These are phyloP conservation scores for Populus hybrid DNA, from an alignment of 441 rosid species.

Conservation along the genomic window DNA sequence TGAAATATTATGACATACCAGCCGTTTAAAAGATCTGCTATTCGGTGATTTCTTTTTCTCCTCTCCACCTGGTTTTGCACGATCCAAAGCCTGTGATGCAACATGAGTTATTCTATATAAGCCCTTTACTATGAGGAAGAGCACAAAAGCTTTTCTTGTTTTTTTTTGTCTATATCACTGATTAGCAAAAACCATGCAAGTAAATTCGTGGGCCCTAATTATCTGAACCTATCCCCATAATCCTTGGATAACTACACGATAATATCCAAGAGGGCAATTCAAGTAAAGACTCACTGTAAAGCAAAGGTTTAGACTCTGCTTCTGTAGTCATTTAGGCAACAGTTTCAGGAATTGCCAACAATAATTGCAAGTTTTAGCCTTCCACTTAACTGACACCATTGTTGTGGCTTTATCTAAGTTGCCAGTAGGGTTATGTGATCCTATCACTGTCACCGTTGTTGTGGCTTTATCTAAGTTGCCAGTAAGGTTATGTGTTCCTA, in stretches of 20 bases:
- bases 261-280: neutral
- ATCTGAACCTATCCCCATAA: neutral
- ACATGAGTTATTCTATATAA: neutral
- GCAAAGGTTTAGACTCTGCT: neutral
- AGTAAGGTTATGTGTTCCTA: neutral
- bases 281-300: neutral
- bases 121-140: too few relatives aligned
- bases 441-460: neutral
- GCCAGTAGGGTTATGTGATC: neutral
- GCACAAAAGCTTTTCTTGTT: neutral
- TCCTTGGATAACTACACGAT: neutral
- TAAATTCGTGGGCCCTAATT: neutral
- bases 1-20: slow-evolving; percentile 46
- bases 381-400: neutral
- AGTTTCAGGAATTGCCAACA: neutral
- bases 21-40: slow-evolving; percentile 77
- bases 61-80: slow-evolving; percentile 75
- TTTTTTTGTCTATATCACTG: too few relatives aligned
- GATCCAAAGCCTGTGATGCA: slow-evolving; percentile 67
- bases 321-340: neutral
- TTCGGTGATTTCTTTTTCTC: slow-evolving; percentile 51
- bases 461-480: neutral
- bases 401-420: neutral
- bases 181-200: slow-evolving; percentile 1
- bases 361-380: neutral